Percentiles rank a stretch among this genome's conserved stretches.
phyloP scores from a whole-genome alignment of 164 flowering plant species.

The Platanus orientalis region DNA sequence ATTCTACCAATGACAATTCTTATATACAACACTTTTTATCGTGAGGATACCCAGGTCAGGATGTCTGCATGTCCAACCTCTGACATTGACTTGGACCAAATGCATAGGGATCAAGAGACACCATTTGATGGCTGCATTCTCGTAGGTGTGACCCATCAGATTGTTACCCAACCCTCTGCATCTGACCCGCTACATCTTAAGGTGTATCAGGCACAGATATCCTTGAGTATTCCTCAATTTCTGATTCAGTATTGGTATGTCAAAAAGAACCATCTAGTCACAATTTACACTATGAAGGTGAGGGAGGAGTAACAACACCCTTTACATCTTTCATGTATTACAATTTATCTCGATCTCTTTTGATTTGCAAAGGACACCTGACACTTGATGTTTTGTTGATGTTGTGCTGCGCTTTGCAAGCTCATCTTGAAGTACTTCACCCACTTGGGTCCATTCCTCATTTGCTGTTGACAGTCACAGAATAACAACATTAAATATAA shows the following conservation, averaged over 20 bases:
- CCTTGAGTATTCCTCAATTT: background rate
- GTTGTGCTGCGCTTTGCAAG: background rate
- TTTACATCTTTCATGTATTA: constrained; percentile 1
- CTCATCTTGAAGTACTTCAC: constrained; percentile 8
- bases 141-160: too few species aligned
- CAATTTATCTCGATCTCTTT: background rate
- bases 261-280: constrained; percentile 1
- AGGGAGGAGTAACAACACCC: background rate
- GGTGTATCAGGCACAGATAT: too few species aligned
- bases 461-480: constrained; percentile 10
- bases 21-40: too few species aligned
- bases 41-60: too few species aligned
- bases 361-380: background rate
- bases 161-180: too few species aligned
- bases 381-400: background rate
- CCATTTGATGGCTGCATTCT: too few species aligned
- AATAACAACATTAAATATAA: too few species aligned
- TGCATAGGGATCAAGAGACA: too few species aligned
- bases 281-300: constrained; percentile 7
- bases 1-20: too few species aligned
- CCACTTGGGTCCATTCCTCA: constrained; percentile 17
- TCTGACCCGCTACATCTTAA: too few species aligned
- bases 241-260: background rate
- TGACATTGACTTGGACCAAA: too few species aligned
- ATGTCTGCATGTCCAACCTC: too few species aligned